These are phyloP conservation scores for Candida neerlandica DNA, from an alignment of 1,139 yeast genomes.

Conservation along the genomic window DNA sequence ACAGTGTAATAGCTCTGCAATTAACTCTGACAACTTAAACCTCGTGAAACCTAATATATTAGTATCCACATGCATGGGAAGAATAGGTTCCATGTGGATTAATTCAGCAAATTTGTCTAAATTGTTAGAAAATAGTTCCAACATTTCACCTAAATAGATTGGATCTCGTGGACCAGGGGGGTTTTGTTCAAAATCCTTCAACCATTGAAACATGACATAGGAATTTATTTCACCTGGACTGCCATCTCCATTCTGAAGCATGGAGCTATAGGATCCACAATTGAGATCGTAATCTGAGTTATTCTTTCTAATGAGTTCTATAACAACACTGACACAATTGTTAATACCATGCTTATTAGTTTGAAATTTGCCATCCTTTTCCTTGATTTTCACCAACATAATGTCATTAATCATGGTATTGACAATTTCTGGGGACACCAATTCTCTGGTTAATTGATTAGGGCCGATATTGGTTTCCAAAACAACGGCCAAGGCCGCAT, in stretches of 20 bases:
- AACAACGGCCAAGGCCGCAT: constrained; percentile 49
- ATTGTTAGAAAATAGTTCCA: constrained; percentile 42
- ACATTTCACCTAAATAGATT: constrained; percentile 48
- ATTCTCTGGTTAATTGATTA: constrained; percentile 47
- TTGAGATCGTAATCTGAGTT: constrained; percentile 51
- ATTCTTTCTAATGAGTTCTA: constrained; percentile 49
- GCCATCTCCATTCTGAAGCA: constrained; percentile 33
- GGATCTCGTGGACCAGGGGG: constrained; percentile 53
- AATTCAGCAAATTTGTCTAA: constrained; percentile 33
- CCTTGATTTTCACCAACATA: constrained; percentile 28
- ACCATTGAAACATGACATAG: constrained; percentile 49
- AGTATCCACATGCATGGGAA: constrained; percentile 22
- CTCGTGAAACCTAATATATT: constrained; percentile 42
- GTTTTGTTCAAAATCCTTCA: constrained; percentile 50
- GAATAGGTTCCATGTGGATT: constrained; percentile 30
- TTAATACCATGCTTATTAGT: constrained; percentile 51
- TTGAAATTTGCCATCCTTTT: constrained; percentile 18
- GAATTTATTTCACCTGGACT: constrained; percentile 44
- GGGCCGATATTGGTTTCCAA: constrained; percentile 53
- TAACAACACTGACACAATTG: constrained; percentile 50
- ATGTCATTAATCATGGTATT: constrained; percentile 44
- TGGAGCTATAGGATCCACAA: constrained; percentile 43
- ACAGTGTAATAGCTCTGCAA: constrained; percentile 51
- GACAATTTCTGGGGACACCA: constrained; percentile 42
- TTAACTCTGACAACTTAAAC: constrained; percentile 46